A percentile compares a stretch with the other conserved stretches of the same genome.
phyloP scores from a whole-genome alignment of 2,329 filamentous ascomycete species.

The Xylariales sp. region DNA sequence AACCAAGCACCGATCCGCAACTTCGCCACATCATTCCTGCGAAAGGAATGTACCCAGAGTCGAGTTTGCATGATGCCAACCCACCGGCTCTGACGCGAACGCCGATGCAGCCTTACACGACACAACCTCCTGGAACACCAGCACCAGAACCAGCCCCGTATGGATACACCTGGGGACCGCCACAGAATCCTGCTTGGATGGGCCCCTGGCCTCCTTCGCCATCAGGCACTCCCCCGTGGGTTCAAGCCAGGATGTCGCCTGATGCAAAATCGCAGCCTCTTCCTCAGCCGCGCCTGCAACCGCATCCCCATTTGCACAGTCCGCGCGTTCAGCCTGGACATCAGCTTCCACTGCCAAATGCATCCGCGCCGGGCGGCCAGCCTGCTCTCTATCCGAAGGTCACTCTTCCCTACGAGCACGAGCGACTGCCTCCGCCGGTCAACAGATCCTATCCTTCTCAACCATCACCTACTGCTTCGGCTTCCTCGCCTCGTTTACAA shows the following conservation, averaged over 20 bases:
- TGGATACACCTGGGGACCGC: slow-evolving; percentile 35
- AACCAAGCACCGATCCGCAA: slow-evolving; percentile 75
- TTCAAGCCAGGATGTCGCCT: slow-evolving; percentile 20
- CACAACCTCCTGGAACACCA: slow-evolving; percentile 7
- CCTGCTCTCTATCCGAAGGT: slow-evolving; percentile 20
- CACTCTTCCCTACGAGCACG: slow-evolving; percentile 17
- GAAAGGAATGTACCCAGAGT: slow-evolving; percentile 97
- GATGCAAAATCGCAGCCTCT: slow-evolving; percentile 21
- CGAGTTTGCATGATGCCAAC: slow-evolving; percentile 80
- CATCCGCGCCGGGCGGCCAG: slow-evolving; percentile 13
- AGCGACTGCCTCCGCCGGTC: slow-evolving; percentile 19
- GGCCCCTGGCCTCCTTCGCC: slow-evolving; percentile 32
- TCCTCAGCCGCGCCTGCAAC: slow-evolving; percentile 14
- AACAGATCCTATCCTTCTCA: slow-evolving; percentile 17
- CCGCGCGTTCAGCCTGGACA: slow-evolving; percentile 13
- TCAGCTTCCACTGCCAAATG: slow-evolving; percentile 14
- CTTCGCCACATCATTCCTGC: slow-evolving; percentile 79
- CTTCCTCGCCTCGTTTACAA: slow-evolving; percentile 36
- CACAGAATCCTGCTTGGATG: slow-evolving; percentile 27
- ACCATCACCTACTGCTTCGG: slow-evolving; percentile 16
- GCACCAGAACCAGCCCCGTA: slow-evolving; percentile 28
- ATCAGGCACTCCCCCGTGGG: slow-evolving; percentile 35
- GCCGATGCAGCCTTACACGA: slow-evolving; percentile 53
- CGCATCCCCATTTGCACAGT: slow-evolving; percentile 8
- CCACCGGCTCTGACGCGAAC: slow-evolving; percentile 76